Evolutionary conservation across 805 yeast species (phyloP).

Genomic region (Kodamaea restingae): DNA sequence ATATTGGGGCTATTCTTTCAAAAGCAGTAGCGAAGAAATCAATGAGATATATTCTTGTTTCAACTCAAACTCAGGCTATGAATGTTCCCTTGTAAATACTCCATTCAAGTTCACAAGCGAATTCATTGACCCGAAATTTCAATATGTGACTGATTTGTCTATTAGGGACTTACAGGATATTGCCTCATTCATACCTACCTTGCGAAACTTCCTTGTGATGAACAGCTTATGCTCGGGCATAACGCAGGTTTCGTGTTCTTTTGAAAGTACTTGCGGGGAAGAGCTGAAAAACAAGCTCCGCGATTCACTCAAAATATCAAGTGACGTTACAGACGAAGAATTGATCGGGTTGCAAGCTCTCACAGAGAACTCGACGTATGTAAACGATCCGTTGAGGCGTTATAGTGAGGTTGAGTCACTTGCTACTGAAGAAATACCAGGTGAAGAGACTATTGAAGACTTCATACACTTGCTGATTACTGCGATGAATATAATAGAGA

Average conservation of each 20-base stretch:
- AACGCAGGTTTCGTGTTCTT: not conserved
- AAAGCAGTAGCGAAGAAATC: not conserved
- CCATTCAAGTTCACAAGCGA: constrained; percentile 6
- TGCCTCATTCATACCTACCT: constrained; percentile 21
- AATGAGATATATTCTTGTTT: constrained; percentile 8
- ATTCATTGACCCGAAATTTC: constrained; percentile 16
- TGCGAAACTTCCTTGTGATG: constrained; percentile 31
- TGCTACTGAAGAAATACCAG: constrained; percentile 19
- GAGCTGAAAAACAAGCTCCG: constrained; percentile 29
- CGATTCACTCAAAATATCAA: constrained; percentile 32
- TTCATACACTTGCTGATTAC: constrained; percentile 17
- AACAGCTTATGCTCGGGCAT: constrained; percentile 15
- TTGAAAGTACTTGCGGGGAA: constrained; percentile 12
- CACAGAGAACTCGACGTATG: constrained; percentile 19
- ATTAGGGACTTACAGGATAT: constrained; percentile 25
- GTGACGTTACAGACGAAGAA: constrained; percentile 39
- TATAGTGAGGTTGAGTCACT: constrained; percentile 23
- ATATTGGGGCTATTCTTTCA: constrained; percentile 22
- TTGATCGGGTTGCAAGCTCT: constrained; percentile 31
- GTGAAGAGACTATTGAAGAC: constrained; percentile 8
- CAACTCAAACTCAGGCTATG: constrained; percentile 8
- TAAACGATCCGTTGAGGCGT: constrained; percentile 8
- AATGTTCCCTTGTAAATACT: constrained; percentile 3
- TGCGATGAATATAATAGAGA: constrained; percentile 22
- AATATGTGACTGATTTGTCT: constrained; percentile 20